A percentile compares a stretch with the other conserved stretches of the same genome.
Evolutionary conservation across 768 basidiomycete species (phyloP).

Genomic region (Daedaleopsis sinensis): DNA sequence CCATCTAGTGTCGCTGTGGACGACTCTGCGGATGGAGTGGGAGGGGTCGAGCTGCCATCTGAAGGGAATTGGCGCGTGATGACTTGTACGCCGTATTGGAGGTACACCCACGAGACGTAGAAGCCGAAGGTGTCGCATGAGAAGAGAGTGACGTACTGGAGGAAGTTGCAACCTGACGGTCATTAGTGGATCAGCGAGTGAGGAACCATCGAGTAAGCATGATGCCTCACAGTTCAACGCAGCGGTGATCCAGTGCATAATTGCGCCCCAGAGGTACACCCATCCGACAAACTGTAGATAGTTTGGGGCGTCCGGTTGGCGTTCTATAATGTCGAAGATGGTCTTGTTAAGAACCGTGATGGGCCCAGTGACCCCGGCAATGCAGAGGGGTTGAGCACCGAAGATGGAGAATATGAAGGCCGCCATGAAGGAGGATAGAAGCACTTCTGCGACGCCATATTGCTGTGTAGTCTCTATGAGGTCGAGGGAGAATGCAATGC

Average conservation of each 20-base stretch:
- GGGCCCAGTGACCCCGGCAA: conserved; percentile 90
- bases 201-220: neutral
- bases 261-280: conserved; percentile 91
- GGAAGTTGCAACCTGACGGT: conserved; percentile 74
- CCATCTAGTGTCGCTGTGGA: conserved; percentile 44
- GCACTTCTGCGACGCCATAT: conserved; percentile 89
- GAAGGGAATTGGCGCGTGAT: conserved; percentile 70
- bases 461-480: conserved; percentile 88
- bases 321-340: conserved; percentile 74
- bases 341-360: conserved; percentile 94
- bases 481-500: conserved; percentile 90
- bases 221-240: conserved; percentile 65
- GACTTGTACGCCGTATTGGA: conserved; percentile 89
- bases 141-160: conserved; percentile 87
- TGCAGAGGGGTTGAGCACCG: conserved; percentile 89
- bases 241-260: conserved; percentile 83
- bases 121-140: conserved; percentile 93
- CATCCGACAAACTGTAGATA: conserved; percentile 91
- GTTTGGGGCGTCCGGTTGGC: conserved; percentile 58
- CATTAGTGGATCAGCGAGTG: conserved; percentile 7
- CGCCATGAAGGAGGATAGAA: conserved; percentile 85
- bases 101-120: conserved; percentile 89
- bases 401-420: conserved; percentile 86
- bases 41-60: neutral
- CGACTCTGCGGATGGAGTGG: conserved; percentile 18